Evolutionary conservation across 805 yeast genomes (phyloP).

Genomic region (Lipomyces lipofer): DNA sequence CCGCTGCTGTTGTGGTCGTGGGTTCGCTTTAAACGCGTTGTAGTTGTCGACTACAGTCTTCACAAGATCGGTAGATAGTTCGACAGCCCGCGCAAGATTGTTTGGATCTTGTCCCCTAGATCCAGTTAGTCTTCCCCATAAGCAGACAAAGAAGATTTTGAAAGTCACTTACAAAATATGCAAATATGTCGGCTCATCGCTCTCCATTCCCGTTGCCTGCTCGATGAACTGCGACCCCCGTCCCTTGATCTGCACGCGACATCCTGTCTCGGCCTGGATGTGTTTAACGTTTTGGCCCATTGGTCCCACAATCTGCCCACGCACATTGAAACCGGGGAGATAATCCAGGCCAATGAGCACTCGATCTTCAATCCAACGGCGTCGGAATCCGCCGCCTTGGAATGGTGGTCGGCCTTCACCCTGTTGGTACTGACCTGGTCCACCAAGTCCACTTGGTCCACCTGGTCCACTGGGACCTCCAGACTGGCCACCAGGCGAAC

Average conservation of each 20-base stretch:
- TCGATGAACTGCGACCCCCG: conserved; percentile 41
- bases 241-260: conserved; percentile 41
- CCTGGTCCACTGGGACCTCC: conserved; percentile 2
- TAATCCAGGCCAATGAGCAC: conserved; percentile 32
- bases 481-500: background rate
- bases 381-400: conserved; percentile 15
- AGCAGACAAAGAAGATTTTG: background rate
- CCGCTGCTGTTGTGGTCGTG: conserved; percentile 15
- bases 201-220: conserved; percentile 37
- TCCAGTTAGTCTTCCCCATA: background rate
- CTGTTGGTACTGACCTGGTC: background rate
- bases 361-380: conserved; percentile 33
- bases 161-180: conserved; percentile 34
- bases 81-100: conserved; percentile 34
- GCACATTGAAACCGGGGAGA: conserved; percentile 36
- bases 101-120: conserved; percentile 33
- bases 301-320: conserved; percentile 41
- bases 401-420: conserved; percentile 6
- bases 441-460: conserved; percentile 3
- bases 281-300: conserved; percentile 42
- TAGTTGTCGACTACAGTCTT: conserved; percentile 34
- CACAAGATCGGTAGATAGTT: conserved; percentile 35
- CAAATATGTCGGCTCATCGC: conserved; percentile 38
- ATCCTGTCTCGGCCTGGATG: conserved; percentile 39
- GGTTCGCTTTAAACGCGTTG: conserved; percentile 22